phyloP scores from a whole-genome alignment of 2,329 filamentous ascomycete genomes.

The Arthrobotrys sphaeroides region DNA sequence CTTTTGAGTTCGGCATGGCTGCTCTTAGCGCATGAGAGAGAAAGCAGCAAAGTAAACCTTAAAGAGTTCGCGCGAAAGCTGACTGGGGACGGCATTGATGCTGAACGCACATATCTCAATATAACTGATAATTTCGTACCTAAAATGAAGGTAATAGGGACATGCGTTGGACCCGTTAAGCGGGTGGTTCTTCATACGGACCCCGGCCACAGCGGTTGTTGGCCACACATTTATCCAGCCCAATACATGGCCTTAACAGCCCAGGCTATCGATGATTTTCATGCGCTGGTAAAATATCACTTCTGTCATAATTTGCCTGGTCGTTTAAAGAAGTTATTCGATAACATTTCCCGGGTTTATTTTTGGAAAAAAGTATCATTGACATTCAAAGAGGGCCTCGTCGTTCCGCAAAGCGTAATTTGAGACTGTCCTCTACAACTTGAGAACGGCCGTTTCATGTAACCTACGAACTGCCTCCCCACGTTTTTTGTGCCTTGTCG shows the following conservation, averaged over 20 bases:
- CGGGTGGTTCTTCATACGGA: slow-evolving; percentile 45
- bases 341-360: slow-evolving; percentile 10
- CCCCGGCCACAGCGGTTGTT: slow-evolving; percentile 45
- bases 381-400: neutral
- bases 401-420: slow-evolving; percentile 50
- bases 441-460: slow-evolving; percentile 39
- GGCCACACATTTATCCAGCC: slow-evolving; percentile 1
- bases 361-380: slow-evolving; percentile 31
- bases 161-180: neutral
- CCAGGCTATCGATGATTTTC: neutral
- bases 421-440: slow-evolving; percentile 14
- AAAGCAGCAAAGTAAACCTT: slow-evolving; percentile 15
- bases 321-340: neutral
- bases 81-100: slow-evolving; percentile 25
- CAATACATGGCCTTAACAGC: neutral
- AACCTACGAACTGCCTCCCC: slow-evolving; percentile 32
- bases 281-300: slow-evolving; percentile 13
- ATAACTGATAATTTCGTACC: slow-evolving; percentile 25
- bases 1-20: slow-evolving; percentile 13
- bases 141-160: slow-evolving; percentile 25
- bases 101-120: slow-evolving; percentile 1
- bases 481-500: slow-evolving; percentile 52
- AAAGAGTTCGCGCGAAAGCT: slow-evolving; percentile 13
- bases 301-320: neutral
- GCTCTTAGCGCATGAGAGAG: slow-evolving; percentile 3